Evolutionary conservation across 768 basidiomycete species (phyloP).

Genomic region (Leccinum fibrillosum): DNA sequence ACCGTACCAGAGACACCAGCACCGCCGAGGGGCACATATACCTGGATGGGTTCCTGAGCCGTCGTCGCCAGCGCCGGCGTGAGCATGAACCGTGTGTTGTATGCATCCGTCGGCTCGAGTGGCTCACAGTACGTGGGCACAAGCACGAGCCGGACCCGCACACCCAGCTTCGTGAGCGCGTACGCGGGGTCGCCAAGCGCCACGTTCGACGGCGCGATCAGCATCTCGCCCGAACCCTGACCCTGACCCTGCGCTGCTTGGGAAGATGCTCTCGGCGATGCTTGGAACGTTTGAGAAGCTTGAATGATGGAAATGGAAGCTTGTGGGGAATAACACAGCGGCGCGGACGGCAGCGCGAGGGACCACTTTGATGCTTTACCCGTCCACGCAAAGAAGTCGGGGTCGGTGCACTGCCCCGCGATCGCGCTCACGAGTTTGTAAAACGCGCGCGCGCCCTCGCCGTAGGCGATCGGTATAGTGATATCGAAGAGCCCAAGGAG

Average conservation of each 20-base stretch:
- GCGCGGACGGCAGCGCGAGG: slow-evolving; percentile 21
- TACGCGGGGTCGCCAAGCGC: slow-evolving; percentile 20
- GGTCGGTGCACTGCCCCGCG: slow-evolving; percentile 15
- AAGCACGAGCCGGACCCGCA: slow-evolving; percentile 15
- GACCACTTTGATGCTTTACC: slow-evolving; percentile 26
- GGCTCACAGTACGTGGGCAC: slow-evolving; percentile 23
- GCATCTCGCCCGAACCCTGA: slow-evolving; percentile 1
- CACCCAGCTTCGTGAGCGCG: slow-evolving; percentile 24
- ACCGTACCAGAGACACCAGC: neutral
- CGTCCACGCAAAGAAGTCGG: slow-evolving; percentile 22
- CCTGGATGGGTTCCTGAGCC: slow-evolving; percentile 21
- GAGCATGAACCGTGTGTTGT: slow-evolving; percentile 15
- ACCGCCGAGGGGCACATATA: slow-evolving; percentile 5
- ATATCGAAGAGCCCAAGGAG: slow-evolving; percentile 24
- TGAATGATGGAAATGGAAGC: neutral
- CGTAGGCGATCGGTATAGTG: slow-evolving; percentile 21
- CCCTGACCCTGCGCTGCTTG: too few relatives aligned
- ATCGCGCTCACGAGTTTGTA: slow-evolving; percentile 19
- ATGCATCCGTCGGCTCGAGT: slow-evolving; percentile 14
- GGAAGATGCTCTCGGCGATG: too few relatives aligned
- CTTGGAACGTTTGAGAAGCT: too few relatives aligned
- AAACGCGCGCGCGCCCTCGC: slow-evolving; percentile 23
- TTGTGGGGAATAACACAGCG: slow-evolving; percentile 16
- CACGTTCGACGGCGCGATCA: slow-evolving; percentile 2
- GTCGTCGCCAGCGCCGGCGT: slow-evolving; percentile 13